Evolutionary conservation across 1,284 basidiomycete species (phyloP), one percentile per base, ranked within the genome.

Genomic region (Ustilago curta): DNA sequence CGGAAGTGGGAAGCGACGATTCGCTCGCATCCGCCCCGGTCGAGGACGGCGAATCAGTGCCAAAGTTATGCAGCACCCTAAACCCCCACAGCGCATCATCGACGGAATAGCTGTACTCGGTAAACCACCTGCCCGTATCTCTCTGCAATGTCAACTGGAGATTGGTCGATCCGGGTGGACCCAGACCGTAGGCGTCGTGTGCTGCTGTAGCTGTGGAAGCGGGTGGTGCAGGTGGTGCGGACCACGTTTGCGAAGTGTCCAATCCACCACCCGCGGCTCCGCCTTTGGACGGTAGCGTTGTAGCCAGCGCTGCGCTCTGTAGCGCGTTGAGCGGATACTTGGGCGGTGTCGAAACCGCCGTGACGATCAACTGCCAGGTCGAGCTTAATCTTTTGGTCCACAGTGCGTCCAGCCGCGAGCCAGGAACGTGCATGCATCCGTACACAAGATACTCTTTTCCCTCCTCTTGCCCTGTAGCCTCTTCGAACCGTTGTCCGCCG

Each of bases 91-190:
- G 94, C 12, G 88, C 91, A 82, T 98, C 95, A 77, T 95, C 93
- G 0, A 93, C 92, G 70, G 93, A 95, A 88, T 93, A 98, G 14
- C 92, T 93, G 82, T 97, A 98, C 85, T 98, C 96, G 3, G 92
- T 92, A 71, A 93, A 94, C 90, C 93, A 96, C 73, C 91, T 90
- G 0, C 95, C 95, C 1, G 93, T 90, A 82, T 97, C 94, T 79
- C 96, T 93, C 85, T 97, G 94, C 29, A 98, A 85, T 67, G 90
- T 93, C 66, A 98, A 84, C 88, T 97, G 91, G 71, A 97, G 83
- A 18, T 84, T 82, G 0, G 83, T 84, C 29, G 79, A 66, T 4
- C 80, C 81, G 0, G 81, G 75, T 7, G 76, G 72, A 7, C 71
- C 76, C 7, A 75, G 29, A 2, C 63, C 68, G 4, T 54, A 31